These are phyloP conservation scores for Globisporangium orthogonon DNA, from an alignment of 352 stramenopile genomes.

Conservation along the genomic window DNA sequence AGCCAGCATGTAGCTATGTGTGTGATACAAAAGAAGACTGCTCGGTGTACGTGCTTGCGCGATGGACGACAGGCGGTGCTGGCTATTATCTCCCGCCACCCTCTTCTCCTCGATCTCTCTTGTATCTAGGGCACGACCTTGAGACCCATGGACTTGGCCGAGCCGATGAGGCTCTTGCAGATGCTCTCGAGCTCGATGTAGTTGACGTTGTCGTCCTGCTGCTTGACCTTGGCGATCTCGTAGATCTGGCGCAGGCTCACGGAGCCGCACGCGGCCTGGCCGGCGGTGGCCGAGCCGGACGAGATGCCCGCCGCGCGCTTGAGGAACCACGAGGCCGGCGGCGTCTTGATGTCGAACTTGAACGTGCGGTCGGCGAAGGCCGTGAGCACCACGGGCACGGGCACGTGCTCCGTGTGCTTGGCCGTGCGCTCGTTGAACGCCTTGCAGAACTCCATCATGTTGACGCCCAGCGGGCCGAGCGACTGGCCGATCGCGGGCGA, in stretches of 20 bases:
- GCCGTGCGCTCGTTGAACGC: conserved; percentile 96
- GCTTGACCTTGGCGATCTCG: conserved; percentile 98
- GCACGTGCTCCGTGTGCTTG: conserved; percentile 89
- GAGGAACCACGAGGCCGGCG: conserved; percentile 92
- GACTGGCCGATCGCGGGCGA: conserved; percentile 87
- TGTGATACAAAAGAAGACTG: no score
- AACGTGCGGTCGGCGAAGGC: conserved; percentile 95
- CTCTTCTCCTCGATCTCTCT: no score
- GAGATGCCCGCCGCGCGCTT: conserved; percentile 89
- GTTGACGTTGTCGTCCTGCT: conserved; percentile 91
- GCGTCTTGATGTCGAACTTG: conserved; percentile 94
- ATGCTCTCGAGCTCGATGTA: conserved; percentile 90
- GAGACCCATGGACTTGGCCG: conserved; percentile 90
- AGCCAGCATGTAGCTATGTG: neutral
- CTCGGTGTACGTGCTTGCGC: no score
- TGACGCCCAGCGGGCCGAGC: conserved; percentile 96
- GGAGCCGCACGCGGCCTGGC: conserved; percentile 72
- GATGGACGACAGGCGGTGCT: no score
- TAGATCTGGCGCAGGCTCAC: conserved; percentile 95
- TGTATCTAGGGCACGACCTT: conserved; percentile 54
- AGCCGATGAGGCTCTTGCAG: conserved; percentile 91
- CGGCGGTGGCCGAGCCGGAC: conserved; percentile 62
- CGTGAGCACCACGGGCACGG: conserved; percentile 90
- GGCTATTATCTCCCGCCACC: no score
- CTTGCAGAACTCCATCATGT: conserved; percentile 99